These are phyloP conservation scores for Tulasnella sp. DNA, from an alignment of 768 basidiomycete species.

Conservation along the genomic window DNA sequence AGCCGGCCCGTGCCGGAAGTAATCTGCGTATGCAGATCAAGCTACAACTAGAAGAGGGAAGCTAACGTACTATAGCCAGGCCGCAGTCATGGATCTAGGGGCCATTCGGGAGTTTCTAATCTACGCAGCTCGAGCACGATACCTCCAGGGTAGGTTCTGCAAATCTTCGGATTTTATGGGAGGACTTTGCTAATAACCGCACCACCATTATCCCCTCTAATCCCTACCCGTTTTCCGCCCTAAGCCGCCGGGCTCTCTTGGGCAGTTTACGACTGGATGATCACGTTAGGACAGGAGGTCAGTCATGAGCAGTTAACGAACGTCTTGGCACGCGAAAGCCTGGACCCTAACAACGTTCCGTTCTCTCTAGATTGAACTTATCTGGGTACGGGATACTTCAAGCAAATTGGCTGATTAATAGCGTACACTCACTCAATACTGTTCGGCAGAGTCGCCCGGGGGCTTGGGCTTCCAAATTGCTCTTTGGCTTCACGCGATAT, in stretches of 20 bases:
- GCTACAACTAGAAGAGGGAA: too few relatives aligned
- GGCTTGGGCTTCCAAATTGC: conserved; percentile 12
- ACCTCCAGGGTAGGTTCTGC: neutral
- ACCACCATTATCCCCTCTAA: neutral
- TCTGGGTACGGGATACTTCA: conserved; percentile 2
- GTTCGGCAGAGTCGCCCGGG: neutral
- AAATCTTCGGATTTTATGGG: neutral
- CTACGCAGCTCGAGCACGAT: neutral
- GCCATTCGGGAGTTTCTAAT: neutral
- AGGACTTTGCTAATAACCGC: neutral
- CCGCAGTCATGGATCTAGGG: neutral
- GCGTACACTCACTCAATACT: neutral
- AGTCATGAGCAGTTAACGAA: neutral
- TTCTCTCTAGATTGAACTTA: neutral
- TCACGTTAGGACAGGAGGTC: neutral
- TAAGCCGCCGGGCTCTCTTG: neutral
- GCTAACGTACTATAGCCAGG: too few relatives aligned
- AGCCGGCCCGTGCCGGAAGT: too few relatives aligned
- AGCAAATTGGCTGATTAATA: neutral
- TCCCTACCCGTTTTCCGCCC: neutral
- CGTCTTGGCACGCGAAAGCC: neutral
- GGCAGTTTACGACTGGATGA: neutral
- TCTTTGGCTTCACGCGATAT: conserved; percentile 20
- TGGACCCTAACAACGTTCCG: neutral
- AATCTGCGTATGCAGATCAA: too few relatives aligned